These are phyloP conservation scores for Agaricus sinodeliciosus DNA, from an alignment of 768 basidiomycete genomes.

Conservation along the genomic window DNA sequence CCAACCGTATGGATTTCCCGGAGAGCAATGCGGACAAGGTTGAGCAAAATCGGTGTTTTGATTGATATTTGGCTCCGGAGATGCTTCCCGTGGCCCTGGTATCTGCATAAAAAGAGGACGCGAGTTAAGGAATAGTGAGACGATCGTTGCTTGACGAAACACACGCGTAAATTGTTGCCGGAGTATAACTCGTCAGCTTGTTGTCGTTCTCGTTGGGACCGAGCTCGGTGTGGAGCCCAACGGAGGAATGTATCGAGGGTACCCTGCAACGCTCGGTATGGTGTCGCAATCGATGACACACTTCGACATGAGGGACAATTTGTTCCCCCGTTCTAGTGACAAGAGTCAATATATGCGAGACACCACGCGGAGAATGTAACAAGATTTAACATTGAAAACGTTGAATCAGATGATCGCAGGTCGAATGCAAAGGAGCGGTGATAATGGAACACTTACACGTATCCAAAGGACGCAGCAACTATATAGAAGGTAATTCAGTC, in stretches of 20 bases:
- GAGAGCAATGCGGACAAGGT: slow-evolving; percentile 74
- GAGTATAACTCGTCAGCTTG: slow-evolving; percentile 81
- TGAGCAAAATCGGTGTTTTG: slow-evolving; percentile 58
- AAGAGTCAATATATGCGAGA: slow-evolving; percentile 9
- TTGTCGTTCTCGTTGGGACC: slow-evolving; percentile 61
- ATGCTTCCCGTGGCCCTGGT: slow-evolving; percentile 67
- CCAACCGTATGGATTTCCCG: slow-evolving; percentile 73
- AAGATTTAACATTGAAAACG: too few species aligned
- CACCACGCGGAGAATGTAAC: not conserved
- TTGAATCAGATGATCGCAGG: not conserved
- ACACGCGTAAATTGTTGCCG: slow-evolving; percentile 58
- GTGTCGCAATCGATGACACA: slow-evolving; percentile 57
- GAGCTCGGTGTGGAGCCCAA: slow-evolving; percentile 59
- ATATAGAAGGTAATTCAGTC: not conserved
- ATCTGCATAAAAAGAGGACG: slow-evolving; percentile 38
- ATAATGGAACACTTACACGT: slow-evolving; percentile 46
- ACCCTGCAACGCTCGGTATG: slow-evolving; percentile 67
- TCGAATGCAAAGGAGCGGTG: not conserved
- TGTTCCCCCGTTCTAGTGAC: slow-evolving; percentile 68
- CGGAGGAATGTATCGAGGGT: slow-evolving; percentile 69
- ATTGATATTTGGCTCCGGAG: slow-evolving; percentile 70
- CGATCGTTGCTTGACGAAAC: slow-evolving; percentile 16
- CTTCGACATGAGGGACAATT: slow-evolving; percentile 81
- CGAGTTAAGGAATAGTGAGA: not conserved
- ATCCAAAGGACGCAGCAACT: slow-evolving; percentile 85